phyloP scores from a whole-genome alignment of 768 basidiomycete species.

The Baorangia bicolor region DNA sequence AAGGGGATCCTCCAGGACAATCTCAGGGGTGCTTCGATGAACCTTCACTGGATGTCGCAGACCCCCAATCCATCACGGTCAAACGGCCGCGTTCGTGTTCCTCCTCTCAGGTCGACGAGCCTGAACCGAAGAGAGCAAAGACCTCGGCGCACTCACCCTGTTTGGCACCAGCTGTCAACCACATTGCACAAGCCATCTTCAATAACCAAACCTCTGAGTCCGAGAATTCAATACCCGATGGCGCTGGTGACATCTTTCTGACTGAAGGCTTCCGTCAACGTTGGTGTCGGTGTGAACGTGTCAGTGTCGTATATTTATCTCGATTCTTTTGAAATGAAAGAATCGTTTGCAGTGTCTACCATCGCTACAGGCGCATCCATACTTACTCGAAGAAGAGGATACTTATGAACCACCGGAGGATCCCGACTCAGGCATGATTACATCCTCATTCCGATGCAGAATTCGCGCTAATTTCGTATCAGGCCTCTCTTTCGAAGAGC shows the following conservation, averaged over 20 bases:
- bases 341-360: conserved; percentile 53
- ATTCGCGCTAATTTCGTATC: background rate
- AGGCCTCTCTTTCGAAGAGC: conserved; percentile 80
- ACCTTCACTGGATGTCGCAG: conserved; percentile 28
- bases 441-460: background rate
- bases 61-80: conserved; percentile 10
- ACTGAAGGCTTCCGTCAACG: conserved; percentile 68
- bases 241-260: conserved; percentile 74
- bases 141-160: conserved; percentile 43
- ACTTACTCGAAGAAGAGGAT: conserved; percentile 74
- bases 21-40: background rate
- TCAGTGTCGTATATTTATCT: conserved; percentile 30
- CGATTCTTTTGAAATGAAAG: background rate
- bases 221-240: conserved; percentile 32
- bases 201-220: conserved; percentile 13
- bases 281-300: conserved; percentile 76
- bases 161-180: conserved; percentile 53
- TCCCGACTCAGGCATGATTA: conserved; percentile 68
- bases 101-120: conserved; percentile 29
- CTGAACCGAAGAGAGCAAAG: conserved; percentile 44
- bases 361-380: conserved; percentile 52
- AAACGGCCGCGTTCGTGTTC: conserved; percentile 47
- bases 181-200: conserved; percentile 46
- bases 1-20: conserved; percentile 21
- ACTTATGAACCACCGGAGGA: conserved; percentile 86